Evolutionary conservation across 208 protist genomes (phyloP), one percentile per base, ranked within the genome.

Genomic region (Trypanosoma brucei): DNA sequence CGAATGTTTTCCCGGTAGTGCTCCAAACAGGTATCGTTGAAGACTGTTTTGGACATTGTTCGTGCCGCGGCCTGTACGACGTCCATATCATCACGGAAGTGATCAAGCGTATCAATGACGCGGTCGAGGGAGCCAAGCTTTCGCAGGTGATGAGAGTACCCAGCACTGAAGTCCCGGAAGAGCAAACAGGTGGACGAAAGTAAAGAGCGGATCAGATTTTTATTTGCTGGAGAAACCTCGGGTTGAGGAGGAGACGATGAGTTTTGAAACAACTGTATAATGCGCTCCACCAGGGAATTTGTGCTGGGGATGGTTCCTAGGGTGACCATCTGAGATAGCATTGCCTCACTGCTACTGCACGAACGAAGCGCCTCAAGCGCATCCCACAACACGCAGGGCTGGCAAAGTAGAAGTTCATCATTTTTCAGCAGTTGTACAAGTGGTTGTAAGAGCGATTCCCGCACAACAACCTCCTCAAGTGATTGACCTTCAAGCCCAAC

Each of bases 21-120:
- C 7, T 39, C 52, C 2, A 86, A 59, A 48, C 78, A 89, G 7
- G 67, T 72, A 30, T 76, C 75, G 3, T 84, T 75, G 55, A 81
- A 89, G n/a, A 80, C 76, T 6, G 82, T 62, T 71, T 89, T 92
- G 37, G 83, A 80, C 57, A 92, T 64, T 4, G 77, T 75, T 22
- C 86, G 82, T 11, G 86, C 70, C 6, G 71, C 71, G 39, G 80
- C 78, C 71, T 84, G 75, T 53, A 88, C 78, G 2, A 84, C 70
- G 53, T 70, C 62, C 11, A 22, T 58, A 59, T 81, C 59, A 2
- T 51, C 40, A 22, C 59, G 56, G 52, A 68, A 71, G 33, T n/a
- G 49, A 13, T 76, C 70, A 8, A 92, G 66, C 36, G 84, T 64
- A 39, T 64, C 56, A 22, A 80, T 37, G 33, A 91, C 57, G n/a